Percentiles rank a stretch among this genome's conserved stretches.
Conservation (phyloP, 352 stramenopile species). For the Phytopythium mirpurense region DNA sequence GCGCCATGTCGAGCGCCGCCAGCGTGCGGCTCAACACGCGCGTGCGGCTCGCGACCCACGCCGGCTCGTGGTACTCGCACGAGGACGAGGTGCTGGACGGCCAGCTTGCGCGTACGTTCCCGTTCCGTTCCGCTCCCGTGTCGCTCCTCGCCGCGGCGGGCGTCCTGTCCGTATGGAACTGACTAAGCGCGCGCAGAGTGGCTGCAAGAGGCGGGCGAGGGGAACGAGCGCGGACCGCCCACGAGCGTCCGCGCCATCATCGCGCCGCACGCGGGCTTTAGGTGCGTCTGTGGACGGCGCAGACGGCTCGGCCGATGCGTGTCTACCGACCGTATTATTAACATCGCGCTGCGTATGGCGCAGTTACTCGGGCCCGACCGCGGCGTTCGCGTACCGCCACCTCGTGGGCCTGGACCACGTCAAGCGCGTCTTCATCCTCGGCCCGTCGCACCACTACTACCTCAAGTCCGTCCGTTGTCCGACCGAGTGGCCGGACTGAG, state of each 20-base stretch:
- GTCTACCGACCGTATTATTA: too few species aligned
- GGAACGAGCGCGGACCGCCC: slow-evolving; percentile 28
- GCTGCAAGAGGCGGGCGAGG: slow-evolving; percentile 35
- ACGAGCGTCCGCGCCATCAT: slow-evolving; percentile 73
- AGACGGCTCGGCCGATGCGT: too few species aligned
- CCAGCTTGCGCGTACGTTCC: slow-evolving; percentile 43
- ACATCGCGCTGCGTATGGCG: not conserved
- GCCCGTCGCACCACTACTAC: slow-evolving; percentile 96
- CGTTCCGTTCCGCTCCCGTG: not conserved
- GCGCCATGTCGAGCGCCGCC: not conserved
- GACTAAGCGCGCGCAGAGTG: slow-evolving; percentile 30
- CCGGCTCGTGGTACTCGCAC: slow-evolving; percentile 81
- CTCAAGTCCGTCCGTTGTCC: slow-evolving; percentile 53
- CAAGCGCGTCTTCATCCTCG: slow-evolving; percentile 90
- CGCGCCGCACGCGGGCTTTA: slow-evolving; percentile 81
- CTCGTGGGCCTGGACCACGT: slow-evolving; percentile 65
- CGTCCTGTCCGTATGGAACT: too few species aligned
- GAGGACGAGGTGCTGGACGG: slow-evolving; percentile 50
- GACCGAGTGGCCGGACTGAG: too few species aligned
- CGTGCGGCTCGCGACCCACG: slow-evolving; percentile 67
- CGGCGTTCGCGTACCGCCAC: slow-evolving; percentile 91
- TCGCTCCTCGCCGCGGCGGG: too few species aligned
- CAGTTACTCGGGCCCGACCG: slow-evolving; percentile 93
- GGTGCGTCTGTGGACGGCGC: too few species aligned
- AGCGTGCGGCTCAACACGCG: slow-evolving; percentile 18